These are phyloP conservation scores for Botryotinia convoluta DNA, from an alignment of 2,329 filamentous ascomycete genomes.

Conservation along the genomic window DNA sequence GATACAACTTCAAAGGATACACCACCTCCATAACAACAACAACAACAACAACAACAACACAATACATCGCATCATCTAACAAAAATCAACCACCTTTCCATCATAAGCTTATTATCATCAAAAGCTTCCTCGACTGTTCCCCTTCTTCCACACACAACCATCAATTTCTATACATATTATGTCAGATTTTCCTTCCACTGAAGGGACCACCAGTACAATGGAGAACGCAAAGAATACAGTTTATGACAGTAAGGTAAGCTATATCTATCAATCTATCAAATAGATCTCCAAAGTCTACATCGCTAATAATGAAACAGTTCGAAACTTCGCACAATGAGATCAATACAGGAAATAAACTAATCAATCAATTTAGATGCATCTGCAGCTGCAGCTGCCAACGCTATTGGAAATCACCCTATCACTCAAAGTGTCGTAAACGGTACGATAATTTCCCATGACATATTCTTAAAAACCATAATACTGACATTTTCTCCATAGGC, in stretches of 20 bases:
- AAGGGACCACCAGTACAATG: conserved; percentile 7
- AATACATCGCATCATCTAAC: not conserved
- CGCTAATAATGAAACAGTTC: conserved; percentile 17
- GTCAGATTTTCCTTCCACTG: conserved; percentile 18
- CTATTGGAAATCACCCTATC: conserved; percentile 37
- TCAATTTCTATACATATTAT: not conserved
- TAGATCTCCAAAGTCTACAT: not conserved
- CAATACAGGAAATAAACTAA: conserved; percentile 24
- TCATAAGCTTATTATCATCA: not conserved
- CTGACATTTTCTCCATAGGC: conserved; percentile 42
- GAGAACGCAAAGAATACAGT: conserved; percentile 20
- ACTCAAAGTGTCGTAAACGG: conserved; percentile 37
- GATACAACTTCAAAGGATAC: not conserved
- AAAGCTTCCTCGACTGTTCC: not conserved
- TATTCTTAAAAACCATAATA: not conserved
- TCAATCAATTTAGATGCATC: conserved; percentile 32
- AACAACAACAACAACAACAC: not conserved
- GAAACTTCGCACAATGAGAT: not conserved
- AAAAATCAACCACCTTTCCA: not conserved
- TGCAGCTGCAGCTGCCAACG: conserved; percentile 36
- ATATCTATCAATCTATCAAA: not conserved
- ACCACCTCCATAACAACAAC: not conserved
- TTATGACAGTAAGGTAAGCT: conserved; percentile 20
- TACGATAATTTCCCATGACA: conserved; percentile 26
- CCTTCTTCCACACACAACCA: conserved; percentile 3